A percentile compares a stretch with the other conserved stretches of the same genome.
Conservation (phyloP, 2,329 filamentous ascomycete species). For the Dendryphion nanum region DNA sequence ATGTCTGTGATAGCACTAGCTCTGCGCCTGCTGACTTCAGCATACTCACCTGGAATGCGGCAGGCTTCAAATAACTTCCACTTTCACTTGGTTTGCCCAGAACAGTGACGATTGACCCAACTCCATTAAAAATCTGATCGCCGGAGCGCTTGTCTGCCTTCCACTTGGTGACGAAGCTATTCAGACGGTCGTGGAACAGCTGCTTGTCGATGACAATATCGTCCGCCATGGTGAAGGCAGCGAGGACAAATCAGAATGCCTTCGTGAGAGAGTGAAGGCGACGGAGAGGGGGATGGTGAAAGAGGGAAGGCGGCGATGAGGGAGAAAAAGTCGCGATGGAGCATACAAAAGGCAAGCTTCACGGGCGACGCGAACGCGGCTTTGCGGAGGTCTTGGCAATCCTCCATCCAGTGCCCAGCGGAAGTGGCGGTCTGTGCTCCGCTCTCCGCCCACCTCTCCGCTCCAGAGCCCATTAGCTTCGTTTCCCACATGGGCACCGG, state of each 20-base stretch:
- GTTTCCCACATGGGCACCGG: too few species aligned
- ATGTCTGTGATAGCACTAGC: not conserved
- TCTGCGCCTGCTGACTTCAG: not conserved
- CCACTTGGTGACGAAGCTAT: slow-evolving; percentile 85
- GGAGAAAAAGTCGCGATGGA: slow-evolving; percentile 21
- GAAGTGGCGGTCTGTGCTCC: too few species aligned
- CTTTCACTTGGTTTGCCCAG: slow-evolving; percentile 88
- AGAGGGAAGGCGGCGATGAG: slow-evolving; percentile 10
- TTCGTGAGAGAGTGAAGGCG: slow-evolving; percentile 18
- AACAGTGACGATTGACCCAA: slow-evolving; percentile 79
- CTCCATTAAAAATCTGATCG: slow-evolving; percentile 82
- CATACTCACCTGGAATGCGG: slow-evolving; percentile 82
- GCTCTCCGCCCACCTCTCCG: too few species aligned
- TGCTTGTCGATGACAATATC: slow-evolving; percentile 93
- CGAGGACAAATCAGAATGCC: slow-evolving; percentile 6
- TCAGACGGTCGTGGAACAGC: slow-evolving; percentile 89
- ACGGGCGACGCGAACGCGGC: slow-evolving; percentile 20
- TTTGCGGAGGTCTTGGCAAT: slow-evolving; percentile 14
- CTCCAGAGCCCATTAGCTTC: too few species aligned
- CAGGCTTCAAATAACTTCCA: slow-evolving; percentile 89
- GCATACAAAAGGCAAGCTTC: slow-evolving; percentile 6
- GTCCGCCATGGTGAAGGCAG: slow-evolving; percentile 53
- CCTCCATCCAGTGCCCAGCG: too few species aligned
- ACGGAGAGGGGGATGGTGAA: slow-evolving; percentile 10
- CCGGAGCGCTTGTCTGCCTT: slow-evolving; percentile 91